Evolutionary conservation across 345 rosid species (phyloP).

Genomic region (Pelargonium nanum): DNA sequence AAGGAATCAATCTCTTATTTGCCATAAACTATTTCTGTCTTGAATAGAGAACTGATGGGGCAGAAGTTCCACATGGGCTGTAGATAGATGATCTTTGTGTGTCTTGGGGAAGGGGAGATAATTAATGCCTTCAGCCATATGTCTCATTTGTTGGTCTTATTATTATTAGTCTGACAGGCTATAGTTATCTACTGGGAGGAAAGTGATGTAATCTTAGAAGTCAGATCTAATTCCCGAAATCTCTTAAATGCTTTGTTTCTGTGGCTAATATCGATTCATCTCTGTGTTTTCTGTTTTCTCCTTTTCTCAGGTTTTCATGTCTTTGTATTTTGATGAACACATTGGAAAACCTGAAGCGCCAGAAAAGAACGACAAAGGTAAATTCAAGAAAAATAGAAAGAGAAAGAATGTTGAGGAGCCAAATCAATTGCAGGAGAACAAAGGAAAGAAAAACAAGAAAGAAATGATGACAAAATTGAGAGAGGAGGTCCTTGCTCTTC

Average conservation of each 20-base stretch:
- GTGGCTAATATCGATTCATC: neutral
- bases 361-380: slow-evolving; percentile 29
- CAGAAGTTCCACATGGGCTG: too few species aligned
- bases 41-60: too few species aligned
- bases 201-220: neutral
- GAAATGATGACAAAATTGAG: slow-evolving; percentile 58
- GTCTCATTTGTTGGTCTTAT: too few species aligned
- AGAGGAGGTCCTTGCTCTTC: slow-evolving; percentile 48
- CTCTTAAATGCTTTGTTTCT: neutral
- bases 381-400: slow-evolving; percentile 45
- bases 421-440: slow-evolving; percentile 37
- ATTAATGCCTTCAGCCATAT: too few species aligned
- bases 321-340: slow-evolving; percentile 74
- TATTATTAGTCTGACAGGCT: neutral
- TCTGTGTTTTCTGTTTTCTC: neutral
- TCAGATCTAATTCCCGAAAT: neutral
- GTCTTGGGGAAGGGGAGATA: too few species aligned
- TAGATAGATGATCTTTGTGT: too few species aligned
- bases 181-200: neutral
- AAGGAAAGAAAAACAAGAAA: slow-evolving; percentile 58
- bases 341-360: slow-evolving; percentile 36
- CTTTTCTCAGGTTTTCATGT: slow-evolving; percentile 61
- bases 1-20: too few species aligned
- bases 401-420: slow-evolving; percentile 49
- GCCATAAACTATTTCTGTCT: too few species aligned